Base-by-base conservation (phyloP, 805 yeast genomes). In the Saturnispora galanensis region DNA sequence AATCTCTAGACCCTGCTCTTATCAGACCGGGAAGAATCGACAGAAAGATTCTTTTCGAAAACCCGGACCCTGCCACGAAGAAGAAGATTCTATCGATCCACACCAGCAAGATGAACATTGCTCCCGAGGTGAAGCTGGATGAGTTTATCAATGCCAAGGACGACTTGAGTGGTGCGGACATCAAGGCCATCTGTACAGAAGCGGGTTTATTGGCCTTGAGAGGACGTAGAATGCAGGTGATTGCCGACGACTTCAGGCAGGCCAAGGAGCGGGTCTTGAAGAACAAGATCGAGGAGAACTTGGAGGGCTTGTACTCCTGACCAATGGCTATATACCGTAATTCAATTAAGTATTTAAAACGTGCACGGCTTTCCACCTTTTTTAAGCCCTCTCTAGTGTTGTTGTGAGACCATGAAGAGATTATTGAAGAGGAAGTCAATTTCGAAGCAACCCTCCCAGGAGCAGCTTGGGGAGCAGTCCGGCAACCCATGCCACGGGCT, bases 1-100 rank as follows among this genome's bases (percentile, higher is more conserved):
- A 90, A 67, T 75, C 88, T 17, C 71, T 90, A 54, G 97, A 90
- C 67, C 97, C 97, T 8, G 97, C 97, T 2, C 73, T 90, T 57
- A 83, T 90, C 55, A 80, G 97, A 66, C 97, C 97, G 0, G 97
- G 97, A 38, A 83, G 97, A 72, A 90, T 89, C 57, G 97, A 89
- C 66, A 79, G 97, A 60, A 89, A 89, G 71, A 89, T 89, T 56
- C 75, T 89, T 63, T 90, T 90, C 67, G 97, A 93, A 67, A 90
- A 89, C 56, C 97, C 97, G 21, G 96, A 90, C 57, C 81, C 89
- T 37, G 79, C 82, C 47, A 89, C 96, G 39, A 84, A 90, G 71
- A 84, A 88, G 70, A 89, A 89, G 74, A 90, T 90, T 64, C 75
- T 90, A 58, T 75, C 80, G 47, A 90, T 90, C 55, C 97, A 90